Base-by-base conservation (phyloP, 1,284 basidiomycete genomes). In the Phellinidium pouzarii region DNA sequence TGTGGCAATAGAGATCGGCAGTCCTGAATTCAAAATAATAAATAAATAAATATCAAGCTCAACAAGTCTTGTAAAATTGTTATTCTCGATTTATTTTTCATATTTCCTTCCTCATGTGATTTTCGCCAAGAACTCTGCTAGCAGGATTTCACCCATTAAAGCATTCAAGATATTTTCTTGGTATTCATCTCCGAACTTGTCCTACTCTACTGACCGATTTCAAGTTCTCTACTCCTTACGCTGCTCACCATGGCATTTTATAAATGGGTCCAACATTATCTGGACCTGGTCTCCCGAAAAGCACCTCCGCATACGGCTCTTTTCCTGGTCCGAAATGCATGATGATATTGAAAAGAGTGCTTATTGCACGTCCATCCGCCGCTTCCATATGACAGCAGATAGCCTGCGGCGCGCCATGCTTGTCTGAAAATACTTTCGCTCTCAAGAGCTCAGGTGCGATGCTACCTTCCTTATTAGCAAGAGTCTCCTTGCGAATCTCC, bases 331-430 rank as follows among this genome's bases (percentile, higher is more conserved):
- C 59, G 54, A 70, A 65, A 9, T 60, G 56, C 66, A 70, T 70
- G 20, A 67, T 61, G 44, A 68, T 68, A 50, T 70, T 70, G 58
- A 68, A 70, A 41, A 68, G 55, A 20, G 67, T 68, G 55, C 63
- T 60, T 25, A 65, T 61, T 25, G 60, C 31, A 57, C 61, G 26
- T 42, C 51, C 51, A 47, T 58, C 57, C 12, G 48, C 58, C 17
- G 59, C 48, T 9, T 27, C 46, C 42, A 60, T 53, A 53, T 65
- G 56, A 43, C 66, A 66, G 56, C 67, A 68, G 41, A 70, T 70
- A 14, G 65, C 62, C 50, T 65, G 61, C 9, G 68, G 67, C 1
- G 62, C 57, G 49, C 65, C 64, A 42, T 53, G 51, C 23, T 58
- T 64, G 49, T 70, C 67, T n/a, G 62, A 53, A 56, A 70, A 70